phyloP scores from a whole-genome alignment of 2,329 filamentous ascomycete species.

The Beauveria sp. region DNA sequence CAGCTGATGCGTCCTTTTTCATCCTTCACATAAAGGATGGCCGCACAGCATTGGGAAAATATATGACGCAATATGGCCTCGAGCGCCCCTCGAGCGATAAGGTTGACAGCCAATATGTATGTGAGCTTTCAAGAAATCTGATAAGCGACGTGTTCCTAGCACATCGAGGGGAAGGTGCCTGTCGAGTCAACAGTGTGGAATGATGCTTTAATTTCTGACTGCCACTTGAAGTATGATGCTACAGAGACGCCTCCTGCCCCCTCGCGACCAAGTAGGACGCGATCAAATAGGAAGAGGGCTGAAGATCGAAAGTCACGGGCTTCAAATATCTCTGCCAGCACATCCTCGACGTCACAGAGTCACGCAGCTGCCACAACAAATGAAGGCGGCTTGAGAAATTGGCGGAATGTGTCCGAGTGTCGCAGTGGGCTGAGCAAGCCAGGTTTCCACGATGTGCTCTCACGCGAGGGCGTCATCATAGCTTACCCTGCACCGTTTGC shows the following conservation, averaged over 20 bases:
- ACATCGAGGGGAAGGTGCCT: not conserved
- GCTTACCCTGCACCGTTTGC: not conserved
- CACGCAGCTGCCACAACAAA: slow-evolving; percentile 13
- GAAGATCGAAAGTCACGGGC: not conserved
- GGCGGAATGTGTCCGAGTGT: not conserved
- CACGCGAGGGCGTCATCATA: slow-evolving; percentile 20
- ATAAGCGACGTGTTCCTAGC: not conserved
- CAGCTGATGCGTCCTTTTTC: not conserved
- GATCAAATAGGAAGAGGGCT: not conserved
- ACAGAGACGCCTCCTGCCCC: not conserved
- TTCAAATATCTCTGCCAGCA: not conserved
- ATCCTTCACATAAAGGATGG: not conserved
- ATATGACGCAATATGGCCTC: not conserved
- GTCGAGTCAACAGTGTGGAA: not conserved
- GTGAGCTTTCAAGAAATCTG: too few relatives aligned
- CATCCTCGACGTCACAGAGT: not conserved
- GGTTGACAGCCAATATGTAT: not conserved
- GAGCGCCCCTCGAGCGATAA: not conserved
- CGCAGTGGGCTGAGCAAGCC: not conserved
- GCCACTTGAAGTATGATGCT: not conserved
- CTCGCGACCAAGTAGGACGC: not conserved
- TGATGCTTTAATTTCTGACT: too few relatives aligned
- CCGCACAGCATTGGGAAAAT: not conserved
- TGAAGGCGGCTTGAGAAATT: not conserved
- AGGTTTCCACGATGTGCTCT: not conserved